Base-by-base conservation (phyloP, 352 stramenopile species). In the Phytophthora cryptogea region DNA sequence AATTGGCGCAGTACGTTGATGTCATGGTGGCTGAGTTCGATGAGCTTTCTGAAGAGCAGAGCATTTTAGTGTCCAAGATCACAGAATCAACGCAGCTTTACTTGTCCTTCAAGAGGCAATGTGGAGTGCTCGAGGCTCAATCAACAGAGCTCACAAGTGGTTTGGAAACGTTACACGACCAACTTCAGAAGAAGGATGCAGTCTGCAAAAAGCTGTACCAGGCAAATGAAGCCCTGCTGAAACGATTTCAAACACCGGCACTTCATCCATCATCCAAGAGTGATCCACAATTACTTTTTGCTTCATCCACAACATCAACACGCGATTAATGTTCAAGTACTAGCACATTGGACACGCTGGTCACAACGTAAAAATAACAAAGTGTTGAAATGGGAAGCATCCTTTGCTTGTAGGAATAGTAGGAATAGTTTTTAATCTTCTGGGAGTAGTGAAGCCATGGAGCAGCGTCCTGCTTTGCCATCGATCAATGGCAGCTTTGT, bases 161-260 rank as follows among this genome's bases (percentile, higher is more conserved):
- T 1, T 16, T 84, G 27, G 52, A 72, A 33, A 76, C 47, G 2
- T 40, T 88, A 5, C 59, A 84, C 9, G 27, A 73, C 20, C 72
- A 83, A 31, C 53, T 88, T 2, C 57, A 83, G 37, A 58, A 52
- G 17, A 90, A 90, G 26, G 78, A 89, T 42, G 26, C 35, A 0
- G 59, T 88, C 4, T 83, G 77, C 31, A 86, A 78, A 48, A 85
- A 88, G 46, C 36, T 90, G 14, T 89, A 90, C 54, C 31, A 75
- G 30, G 78, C 80, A 17, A 89, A 90, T 28, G 78, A 88, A 46
- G 78, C 65, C n/a, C 57, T 90, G 23, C 49, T 90, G 2, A 66
- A 70, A 51, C 67, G 70, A 26, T 54, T 87, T n/a, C 63, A 72
- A 42, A 58, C 36, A 20, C 63, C 63, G 5, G 47, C 30, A 54